phyloP scores from a whole-genome alignment of 192 early-diverging fungal species.

The Backusella tuberculispora region DNA sequence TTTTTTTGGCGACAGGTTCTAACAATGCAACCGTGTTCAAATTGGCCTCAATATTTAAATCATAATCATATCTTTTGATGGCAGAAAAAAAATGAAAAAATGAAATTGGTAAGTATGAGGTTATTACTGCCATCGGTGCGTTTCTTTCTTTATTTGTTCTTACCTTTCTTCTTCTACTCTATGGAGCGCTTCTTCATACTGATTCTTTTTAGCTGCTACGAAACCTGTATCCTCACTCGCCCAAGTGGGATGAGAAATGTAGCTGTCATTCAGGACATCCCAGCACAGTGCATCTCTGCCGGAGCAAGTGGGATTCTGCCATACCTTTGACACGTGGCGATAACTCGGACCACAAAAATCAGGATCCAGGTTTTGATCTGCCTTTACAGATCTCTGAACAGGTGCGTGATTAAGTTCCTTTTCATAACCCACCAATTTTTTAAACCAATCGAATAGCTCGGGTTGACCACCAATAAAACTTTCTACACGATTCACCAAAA shows the following conservation, averaged over 20 bases:
- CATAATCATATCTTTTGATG: conserved; percentile 74
- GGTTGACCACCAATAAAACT: conserved; percentile 80
- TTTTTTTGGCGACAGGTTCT: conserved; percentile 83
- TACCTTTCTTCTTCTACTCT: conserved; percentile 91
- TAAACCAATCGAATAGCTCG: conserved; percentile 95
- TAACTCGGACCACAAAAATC: conserved; percentile 65
- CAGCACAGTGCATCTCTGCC: conserved; percentile 89
- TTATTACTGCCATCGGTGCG: not conserved
- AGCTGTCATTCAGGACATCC: conserved; percentile 96
- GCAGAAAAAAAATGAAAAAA: not conserved
- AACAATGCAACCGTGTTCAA: conserved; percentile 83
- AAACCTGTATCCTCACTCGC: conserved; percentile 90
- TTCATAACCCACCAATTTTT: conserved; percentile 80
- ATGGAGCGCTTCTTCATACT: conserved; percentile 89
- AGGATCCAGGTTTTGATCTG: not conserved
- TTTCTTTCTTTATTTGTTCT: not conserved
- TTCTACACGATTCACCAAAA: conserved; percentile 84
- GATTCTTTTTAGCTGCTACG: conserved; percentile 87
- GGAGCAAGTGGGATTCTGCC: conserved; percentile 66
- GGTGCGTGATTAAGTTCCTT: conserved; percentile 45
- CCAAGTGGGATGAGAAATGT: conserved; percentile 92
- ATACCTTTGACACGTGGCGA: conserved; percentile 38
- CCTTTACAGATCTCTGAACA: not conserved
- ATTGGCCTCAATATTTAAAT: conserved; percentile 95
- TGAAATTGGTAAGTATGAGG: not conserved